phyloP scores from a whole-genome alignment of 108 stramenopile species.

The Nitzschia putrida region DNA sequence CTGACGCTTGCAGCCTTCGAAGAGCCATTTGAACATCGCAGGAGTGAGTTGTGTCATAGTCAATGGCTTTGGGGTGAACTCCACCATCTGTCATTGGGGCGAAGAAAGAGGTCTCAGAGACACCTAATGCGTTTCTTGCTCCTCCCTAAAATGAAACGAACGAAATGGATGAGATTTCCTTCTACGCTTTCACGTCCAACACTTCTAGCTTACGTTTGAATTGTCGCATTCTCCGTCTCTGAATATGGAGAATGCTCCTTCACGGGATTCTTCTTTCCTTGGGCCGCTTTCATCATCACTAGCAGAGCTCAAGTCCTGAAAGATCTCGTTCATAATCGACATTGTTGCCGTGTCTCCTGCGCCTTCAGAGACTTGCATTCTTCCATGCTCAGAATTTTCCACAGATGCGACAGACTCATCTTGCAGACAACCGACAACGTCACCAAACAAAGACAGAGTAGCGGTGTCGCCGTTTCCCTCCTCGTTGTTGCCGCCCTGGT shows the following conservation, averaged over 20 bases:
- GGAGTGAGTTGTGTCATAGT: conserved; percentile 16
- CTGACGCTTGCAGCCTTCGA: conserved; percentile 14
- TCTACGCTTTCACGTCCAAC: background rate
- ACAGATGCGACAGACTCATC: background rate
- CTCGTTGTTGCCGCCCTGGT: background rate
- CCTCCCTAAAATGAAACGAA: no score
- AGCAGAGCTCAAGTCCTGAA: conserved; percentile 25
- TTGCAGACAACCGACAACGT: conserved; percentile 3
- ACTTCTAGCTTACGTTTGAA: conserved; percentile 30
- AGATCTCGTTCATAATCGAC: conserved; percentile 51
- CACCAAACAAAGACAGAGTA: conserved; percentile 32
- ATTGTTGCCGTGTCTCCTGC: conserved; percentile 58
- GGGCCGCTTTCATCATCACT: background rate
- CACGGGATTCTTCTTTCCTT: conserved; percentile 1
- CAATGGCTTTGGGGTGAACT: conserved; percentile 14
- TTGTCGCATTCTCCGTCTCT: conserved; percentile 18
- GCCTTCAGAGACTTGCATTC: background rate
- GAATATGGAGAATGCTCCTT: conserved; percentile 16
- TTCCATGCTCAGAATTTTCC: background rate
- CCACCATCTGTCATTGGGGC: background rate
- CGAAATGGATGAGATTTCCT: no score
- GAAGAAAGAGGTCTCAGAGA: no score
- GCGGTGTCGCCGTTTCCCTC: conserved; percentile 27
- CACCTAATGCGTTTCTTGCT: no score
- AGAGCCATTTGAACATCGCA: conserved; percentile 14